Conservation (phyloP, 2,329 filamentous ascomycete species). For the Botrytis porri region DNA sequence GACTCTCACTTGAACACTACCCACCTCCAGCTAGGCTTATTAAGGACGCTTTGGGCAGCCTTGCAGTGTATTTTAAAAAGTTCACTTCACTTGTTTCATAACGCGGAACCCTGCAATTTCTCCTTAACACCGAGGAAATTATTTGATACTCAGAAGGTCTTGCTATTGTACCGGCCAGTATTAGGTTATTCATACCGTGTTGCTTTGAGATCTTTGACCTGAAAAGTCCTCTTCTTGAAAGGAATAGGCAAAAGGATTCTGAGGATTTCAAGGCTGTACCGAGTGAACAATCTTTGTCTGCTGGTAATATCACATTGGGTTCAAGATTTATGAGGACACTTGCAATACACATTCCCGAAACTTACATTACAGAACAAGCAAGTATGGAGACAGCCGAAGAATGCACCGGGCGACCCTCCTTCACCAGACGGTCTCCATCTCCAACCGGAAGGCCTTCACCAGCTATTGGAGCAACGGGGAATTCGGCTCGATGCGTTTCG, state of each 20-base stretch:
- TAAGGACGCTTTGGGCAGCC: constrained; percentile 17
- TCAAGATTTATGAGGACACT: not conserved
- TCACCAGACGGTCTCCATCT: constrained; percentile 53
- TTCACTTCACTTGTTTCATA: constrained; percentile 13
- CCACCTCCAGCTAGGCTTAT: not conserved
- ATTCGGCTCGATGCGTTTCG: constrained; percentile 63
- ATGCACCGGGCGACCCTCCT: constrained; percentile 32
- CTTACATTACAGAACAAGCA: not conserved
- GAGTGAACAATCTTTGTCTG: not conserved
- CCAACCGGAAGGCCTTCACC: constrained; percentile 61
- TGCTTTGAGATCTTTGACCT: not conserved
- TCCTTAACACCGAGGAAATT: constrained; percentile 20
- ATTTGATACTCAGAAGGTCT: constrained; percentile 22
- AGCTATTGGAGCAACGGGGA: constrained; percentile 57
- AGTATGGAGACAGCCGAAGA: constrained; percentile 44
- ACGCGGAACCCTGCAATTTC: constrained; percentile 17
- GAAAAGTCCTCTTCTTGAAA: not conserved
- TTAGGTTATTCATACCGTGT: constrained; percentile 26
- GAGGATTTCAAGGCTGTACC: not conserved
- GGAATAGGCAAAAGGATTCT: not conserved
- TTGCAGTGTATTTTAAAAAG: constrained; percentile 4
- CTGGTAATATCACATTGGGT: constrained; percentile 1
- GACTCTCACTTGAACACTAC: not conserved
- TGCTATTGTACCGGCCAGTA: not conserved
- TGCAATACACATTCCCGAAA: not conserved